Conservation (phyloP, 2,329 filamentous ascomycete species). For the Falciphora oryzae region DNA sequence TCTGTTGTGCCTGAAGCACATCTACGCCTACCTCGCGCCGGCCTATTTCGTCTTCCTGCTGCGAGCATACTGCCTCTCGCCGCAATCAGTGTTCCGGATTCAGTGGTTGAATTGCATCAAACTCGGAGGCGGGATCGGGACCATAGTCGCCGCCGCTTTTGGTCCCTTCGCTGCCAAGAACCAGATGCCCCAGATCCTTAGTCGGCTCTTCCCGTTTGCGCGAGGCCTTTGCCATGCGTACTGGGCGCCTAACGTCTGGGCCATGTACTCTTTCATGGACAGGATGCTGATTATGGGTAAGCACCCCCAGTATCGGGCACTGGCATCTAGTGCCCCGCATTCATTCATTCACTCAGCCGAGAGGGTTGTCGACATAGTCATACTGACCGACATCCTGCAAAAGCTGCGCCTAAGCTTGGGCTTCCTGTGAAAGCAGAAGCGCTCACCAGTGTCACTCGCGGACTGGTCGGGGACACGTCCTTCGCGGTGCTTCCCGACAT, state of each 20-base stretch:
- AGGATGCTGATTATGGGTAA: slow-evolving; percentile 74
- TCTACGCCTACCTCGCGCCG: slow-evolving; percentile 92
- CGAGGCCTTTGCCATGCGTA: slow-evolving; percentile 94
- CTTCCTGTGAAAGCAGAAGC: slow-evolving; percentile 68
- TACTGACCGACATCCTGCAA: slow-evolving; percentile 25
- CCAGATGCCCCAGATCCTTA: slow-evolving; percentile 78
- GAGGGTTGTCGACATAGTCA: background rate
- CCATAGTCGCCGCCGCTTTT: slow-evolving; percentile 74
- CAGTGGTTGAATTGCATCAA: slow-evolving; percentile 76
- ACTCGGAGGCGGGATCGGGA: slow-evolving; percentile 65
- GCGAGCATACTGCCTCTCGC: slow-evolving; percentile 80
- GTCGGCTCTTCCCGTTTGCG: slow-evolving; percentile 87
- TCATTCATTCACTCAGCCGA: background rate
- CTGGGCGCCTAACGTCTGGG: slow-evolving; percentile 97
- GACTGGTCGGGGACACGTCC: slow-evolving; percentile 85
- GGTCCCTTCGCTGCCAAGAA: slow-evolving; percentile 79
- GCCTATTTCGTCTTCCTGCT: slow-evolving; percentile 94
- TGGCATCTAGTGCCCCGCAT: background rate
- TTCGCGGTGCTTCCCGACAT: slow-evolving; percentile 92
- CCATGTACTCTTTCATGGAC: slow-evolving; percentile 89
- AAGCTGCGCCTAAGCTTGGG: slow-evolving; percentile 77
- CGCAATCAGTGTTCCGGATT: slow-evolving; percentile 69
- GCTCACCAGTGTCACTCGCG: slow-evolving; percentile 82
- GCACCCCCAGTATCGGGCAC: slow-evolving; percentile 22
- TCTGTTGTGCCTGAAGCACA: slow-evolving; percentile 92